Percentiles rank a stretch among this genome's conserved stretches.
Evolutionary conservation across 257 asterid genomes (phyloP).

Genomic region (Gentiana dahurica): DNA sequence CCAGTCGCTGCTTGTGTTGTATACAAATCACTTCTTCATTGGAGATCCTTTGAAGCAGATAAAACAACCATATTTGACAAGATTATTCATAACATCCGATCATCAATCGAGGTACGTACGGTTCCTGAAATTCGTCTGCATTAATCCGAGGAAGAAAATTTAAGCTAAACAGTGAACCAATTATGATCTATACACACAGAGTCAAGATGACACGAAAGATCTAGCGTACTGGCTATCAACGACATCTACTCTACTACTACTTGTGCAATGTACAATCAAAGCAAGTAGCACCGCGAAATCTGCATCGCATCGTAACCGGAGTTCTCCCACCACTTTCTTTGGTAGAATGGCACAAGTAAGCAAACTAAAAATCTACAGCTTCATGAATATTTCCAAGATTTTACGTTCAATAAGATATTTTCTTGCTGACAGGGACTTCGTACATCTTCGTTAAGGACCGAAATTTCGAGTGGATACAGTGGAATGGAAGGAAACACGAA

Average conservation of each 20-base stretch:
- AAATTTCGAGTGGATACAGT: conserved; percentile 78
- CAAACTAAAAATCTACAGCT: conserved; percentile 11
- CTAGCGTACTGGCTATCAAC: conserved; percentile 90
- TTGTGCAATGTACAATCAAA: conserved; percentile 72
- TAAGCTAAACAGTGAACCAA: neutral
- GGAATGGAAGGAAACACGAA: conserved; percentile 82
- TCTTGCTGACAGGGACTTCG: conserved; percentile 49
- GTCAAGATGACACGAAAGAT: conserved; percentile 45
- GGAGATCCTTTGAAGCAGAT: conserved; percentile 94
- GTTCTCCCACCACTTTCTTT: conserved; percentile 64
- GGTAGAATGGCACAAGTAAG: conserved; percentile 90
- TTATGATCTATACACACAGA: conserved; percentile 23
- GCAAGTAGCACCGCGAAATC: conserved; percentile 54
- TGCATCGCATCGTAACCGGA: conserved; percentile 54
- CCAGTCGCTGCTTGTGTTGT: conserved; percentile 78
- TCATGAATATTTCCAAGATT: conserved; percentile 3
- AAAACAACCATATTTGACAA: conserved; percentile 72
- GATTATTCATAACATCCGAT: conserved; percentile 73
- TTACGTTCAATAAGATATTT: conserved; percentile 13
- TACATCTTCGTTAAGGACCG: conserved; percentile 51
- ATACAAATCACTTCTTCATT: conserved; percentile 69
- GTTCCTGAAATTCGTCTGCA: neutral
- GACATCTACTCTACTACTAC: conserved; percentile 77
- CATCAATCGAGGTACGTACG: conserved; percentile 78
- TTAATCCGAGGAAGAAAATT: neutral